phyloP scores from a whole-genome alignment of 208 protist species.

The Borovskyia barvae region DNA sequence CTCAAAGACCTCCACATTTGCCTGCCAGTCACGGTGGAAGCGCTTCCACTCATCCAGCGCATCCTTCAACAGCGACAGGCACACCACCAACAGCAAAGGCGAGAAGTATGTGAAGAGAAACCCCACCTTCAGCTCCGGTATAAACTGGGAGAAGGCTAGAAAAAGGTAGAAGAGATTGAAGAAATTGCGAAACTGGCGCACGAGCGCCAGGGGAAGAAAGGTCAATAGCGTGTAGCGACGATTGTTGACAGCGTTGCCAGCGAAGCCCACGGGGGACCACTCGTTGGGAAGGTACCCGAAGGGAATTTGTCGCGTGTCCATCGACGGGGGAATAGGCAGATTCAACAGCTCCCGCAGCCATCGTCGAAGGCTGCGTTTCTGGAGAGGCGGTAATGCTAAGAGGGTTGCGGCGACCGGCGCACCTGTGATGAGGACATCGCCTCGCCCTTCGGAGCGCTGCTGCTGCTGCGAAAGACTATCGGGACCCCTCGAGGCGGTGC shows the following conservation, averaged over 20 bases:
- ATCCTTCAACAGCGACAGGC: slow-evolving; percentile 92
- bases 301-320: slow-evolving; percentile 43
- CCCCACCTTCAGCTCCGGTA: slow-evolving; percentile 79
- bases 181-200: slow-evolving; percentile 77
- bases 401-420: background rate
- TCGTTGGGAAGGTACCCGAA: slow-evolving; percentile 39
- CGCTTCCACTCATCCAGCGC: slow-evolving; percentile 94
- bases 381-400: slow-evolving; percentile 19
- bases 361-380: slow-evolving; percentile 8
- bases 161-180: slow-evolving; percentile 90
- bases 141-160: slow-evolving; percentile 82
- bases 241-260: slow-evolving; percentile 82
- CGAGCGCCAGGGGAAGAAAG: slow-evolving; percentile 75
- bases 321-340: slow-evolving; percentile 21
- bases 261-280: slow-evolving; percentile 49
- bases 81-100: slow-evolving; percentile 91
- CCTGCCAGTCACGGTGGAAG: slow-evolving; percentile 81
- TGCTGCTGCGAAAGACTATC: background rate
- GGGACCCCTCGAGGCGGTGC: no score
- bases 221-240: slow-evolving; percentile 71
- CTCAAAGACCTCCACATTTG: slow-evolving; percentile 78
- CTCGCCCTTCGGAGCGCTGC: background rate
- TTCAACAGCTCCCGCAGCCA: slow-evolving; percentile 31
- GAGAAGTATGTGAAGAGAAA: slow-evolving; percentile 96
- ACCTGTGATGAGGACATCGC: background rate